A percentile compares a stretch with the other conserved stretches of the same genome.
These are phyloP conservation scores for Diaporthe sp. DNA, from an alignment of 2,329 filamentous ascomycete genomes.

Conservation along the genomic window DNA sequence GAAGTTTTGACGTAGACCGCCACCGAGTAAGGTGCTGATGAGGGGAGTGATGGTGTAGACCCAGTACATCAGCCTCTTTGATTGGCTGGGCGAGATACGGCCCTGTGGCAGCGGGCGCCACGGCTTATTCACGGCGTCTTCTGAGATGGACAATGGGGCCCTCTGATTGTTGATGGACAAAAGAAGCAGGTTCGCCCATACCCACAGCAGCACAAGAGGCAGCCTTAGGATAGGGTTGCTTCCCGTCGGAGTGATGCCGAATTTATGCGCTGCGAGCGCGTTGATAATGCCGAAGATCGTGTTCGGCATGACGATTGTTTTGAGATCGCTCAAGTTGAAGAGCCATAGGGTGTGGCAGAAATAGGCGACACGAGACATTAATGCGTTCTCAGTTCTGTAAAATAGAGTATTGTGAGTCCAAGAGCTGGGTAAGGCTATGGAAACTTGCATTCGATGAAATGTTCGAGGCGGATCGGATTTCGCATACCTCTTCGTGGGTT, in stretches of 20 bases:
- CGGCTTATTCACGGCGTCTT: slow-evolving; percentile 14
- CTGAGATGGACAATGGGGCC: not conserved
- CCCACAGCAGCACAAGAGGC: slow-evolving; percentile 46
- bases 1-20: not conserved
- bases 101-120: slow-evolving; percentile 11
- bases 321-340: slow-evolving; percentile 38
- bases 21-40: not conserved
- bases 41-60: not conserved
- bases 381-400: too few relatives aligned
- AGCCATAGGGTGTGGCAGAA: slow-evolving; percentile 23
- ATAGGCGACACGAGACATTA: not conserved
- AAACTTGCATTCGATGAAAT: not conserved
- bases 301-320: slow-evolving; percentile 36
- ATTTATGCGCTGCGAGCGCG: not conserved
- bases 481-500: not conserved
- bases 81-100: not conserved
- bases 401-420: not conserved
- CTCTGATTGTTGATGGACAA: slow-evolving; percentile 20
- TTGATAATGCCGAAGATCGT: slow-evolving; percentile 30
- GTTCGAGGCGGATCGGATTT: not conserved
- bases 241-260: not conserved
- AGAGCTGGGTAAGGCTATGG: not conserved
- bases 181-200: slow-evolving; percentile 47
- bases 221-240: slow-evolving; percentile 10
- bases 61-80: not conserved